These are phyloP conservation scores for Lachnellula subtilissima DNA, from an alignment of 2,329 filamentous ascomycete genomes.

Conservation along the genomic window DNA sequence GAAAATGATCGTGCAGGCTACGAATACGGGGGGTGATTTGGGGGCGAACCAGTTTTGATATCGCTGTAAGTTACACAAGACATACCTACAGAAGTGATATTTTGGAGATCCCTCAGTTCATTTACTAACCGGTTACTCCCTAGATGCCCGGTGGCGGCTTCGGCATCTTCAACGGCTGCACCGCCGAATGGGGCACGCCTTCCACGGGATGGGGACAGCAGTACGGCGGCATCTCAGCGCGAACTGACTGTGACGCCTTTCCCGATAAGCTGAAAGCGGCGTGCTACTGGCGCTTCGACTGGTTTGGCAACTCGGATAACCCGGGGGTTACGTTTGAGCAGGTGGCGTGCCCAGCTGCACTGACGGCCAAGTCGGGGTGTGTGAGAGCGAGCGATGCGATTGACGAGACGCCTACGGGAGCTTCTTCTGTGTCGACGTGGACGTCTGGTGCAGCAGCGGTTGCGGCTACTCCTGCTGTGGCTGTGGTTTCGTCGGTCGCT, in stretches of 20 bases:
- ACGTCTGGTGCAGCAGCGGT: not conserved
- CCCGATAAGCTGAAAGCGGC: constrained; percentile 40
- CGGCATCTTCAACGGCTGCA: constrained; percentile 52
- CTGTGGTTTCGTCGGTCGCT: no score
- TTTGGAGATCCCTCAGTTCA: no score
- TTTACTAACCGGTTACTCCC: not conserved
- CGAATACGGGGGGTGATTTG: constrained; percentile 57
- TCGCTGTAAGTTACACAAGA: constrained; percentile 35
- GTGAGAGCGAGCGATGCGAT: constrained; percentile 28
- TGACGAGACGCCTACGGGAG: constrained; percentile 36
- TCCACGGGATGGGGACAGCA: constrained; percentile 40
- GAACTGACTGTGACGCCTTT: constrained; percentile 41
- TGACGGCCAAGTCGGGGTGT: constrained; percentile 42
- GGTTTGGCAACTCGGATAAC: constrained; percentile 47
- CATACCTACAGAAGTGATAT: not conserved
- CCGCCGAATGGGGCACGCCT: constrained; percentile 42
- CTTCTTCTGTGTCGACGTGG: constrained; percentile 2
- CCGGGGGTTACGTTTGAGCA: constrained; percentile 41
- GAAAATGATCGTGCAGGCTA: constrained; percentile 59
- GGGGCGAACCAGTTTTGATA: constrained; percentile 56
- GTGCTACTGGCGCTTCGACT: constrained; percentile 50
- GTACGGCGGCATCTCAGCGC: constrained; percentile 44
- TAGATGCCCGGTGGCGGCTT: constrained; percentile 53
- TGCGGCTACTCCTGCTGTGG: not conserved
- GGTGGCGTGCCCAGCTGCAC: constrained; percentile 42